phyloP scores from a whole-genome alignment of 768 basidiomycete genomes.

The Tricholoma sp. region DNA sequence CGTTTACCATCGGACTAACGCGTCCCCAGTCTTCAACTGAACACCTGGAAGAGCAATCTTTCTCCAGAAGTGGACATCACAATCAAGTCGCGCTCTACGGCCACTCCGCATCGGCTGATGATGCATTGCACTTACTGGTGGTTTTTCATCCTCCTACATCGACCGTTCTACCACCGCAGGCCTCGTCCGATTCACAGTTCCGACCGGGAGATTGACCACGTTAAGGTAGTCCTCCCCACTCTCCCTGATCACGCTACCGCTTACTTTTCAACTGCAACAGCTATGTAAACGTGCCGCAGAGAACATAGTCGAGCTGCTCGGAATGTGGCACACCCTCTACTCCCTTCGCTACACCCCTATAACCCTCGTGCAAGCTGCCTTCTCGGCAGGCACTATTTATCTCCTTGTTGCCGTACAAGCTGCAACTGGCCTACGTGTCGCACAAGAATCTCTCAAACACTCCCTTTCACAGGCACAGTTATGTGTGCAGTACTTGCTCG shows the following conservation, averaged over 20 bases:
- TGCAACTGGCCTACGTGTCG: constrained; percentile 40
- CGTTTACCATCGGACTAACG: not conserved
- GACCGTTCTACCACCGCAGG: constrained; percentile 47
- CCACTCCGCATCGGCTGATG: constrained; percentile 51
- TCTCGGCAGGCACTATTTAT: constrained; percentile 56
- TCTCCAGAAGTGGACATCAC: constrained; percentile 47
- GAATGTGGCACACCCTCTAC: constrained; percentile 47
- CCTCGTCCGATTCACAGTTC: constrained; percentile 30
- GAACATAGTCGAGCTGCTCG: constrained; percentile 49
- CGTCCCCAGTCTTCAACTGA: constrained; percentile 35
- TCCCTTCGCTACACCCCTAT: constrained; percentile 54
- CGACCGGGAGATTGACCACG: constrained; percentile 42
- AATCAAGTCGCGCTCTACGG: constrained; percentile 37
- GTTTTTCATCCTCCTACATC: constrained; percentile 55
- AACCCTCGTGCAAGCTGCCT: constrained; percentile 51
- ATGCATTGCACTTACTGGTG: constrained; percentile 56
- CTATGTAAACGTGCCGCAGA: constrained; percentile 50
- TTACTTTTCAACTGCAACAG: constrained; percentile 24
- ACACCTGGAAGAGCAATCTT: constrained; percentile 42
- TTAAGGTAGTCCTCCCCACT: constrained; percentile 34
- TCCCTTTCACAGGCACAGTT: constrained; percentile 39
- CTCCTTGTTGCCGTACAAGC: constrained; percentile 52
- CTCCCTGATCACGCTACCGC: constrained; percentile 11
- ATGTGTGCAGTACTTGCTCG: constrained; percentile 46
- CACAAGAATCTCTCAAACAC: constrained; percentile 39